Base-by-base conservation (phyloP, 2,329 filamentous ascomycete species). In the Verticillium isaacii region DNA sequence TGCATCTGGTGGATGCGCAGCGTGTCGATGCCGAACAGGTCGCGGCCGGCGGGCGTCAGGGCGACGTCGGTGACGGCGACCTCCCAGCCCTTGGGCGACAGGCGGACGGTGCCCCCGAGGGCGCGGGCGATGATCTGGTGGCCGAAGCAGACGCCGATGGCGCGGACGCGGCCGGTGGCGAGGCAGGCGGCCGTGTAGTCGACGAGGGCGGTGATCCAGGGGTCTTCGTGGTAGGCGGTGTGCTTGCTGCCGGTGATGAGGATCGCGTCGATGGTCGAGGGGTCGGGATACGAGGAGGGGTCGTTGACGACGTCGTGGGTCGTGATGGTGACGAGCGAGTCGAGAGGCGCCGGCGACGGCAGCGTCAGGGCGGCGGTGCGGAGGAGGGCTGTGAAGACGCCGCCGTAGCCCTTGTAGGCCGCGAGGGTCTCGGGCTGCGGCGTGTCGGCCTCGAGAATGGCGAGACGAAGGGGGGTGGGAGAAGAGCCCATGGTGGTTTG, bases 111-210 rank as follows among this genome's bases (percentile, higher is more conserved):
- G 23, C 78, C 83, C 3, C 87, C 90, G 67, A 93, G 72, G 1
- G 91, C 90, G 59, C 92, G 82, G 1, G 85, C 91, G 54, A 95
- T 78, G 68, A 96, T 93, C 78, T 96, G 92, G 73, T 96, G 92
- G 5, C 92, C 92, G 73, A 94, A 96, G 75, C 92, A 96, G 17
- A 95, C 83, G 12, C 92, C 92, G 17, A 96, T 81, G n/a, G 93
- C 75, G 39, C 86, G 84, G 8, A 95, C 84, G 0, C 86, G 80
- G 32, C 82, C 78, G 65, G 89, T 83, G 14, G 80, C 79, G 37
- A 91, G 80, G 3, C 90, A 79, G 6, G 76, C 68, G 66, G 82
- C 78, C 58, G 84, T 86, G 69, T 87, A 96, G 1, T 87, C 85
- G 19, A 92, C 88, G 1, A 96, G 82, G 60, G 84, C 86, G 52